Conservation (phyloP, 148 eudicot species). For the Rheum nobile region DNA sequence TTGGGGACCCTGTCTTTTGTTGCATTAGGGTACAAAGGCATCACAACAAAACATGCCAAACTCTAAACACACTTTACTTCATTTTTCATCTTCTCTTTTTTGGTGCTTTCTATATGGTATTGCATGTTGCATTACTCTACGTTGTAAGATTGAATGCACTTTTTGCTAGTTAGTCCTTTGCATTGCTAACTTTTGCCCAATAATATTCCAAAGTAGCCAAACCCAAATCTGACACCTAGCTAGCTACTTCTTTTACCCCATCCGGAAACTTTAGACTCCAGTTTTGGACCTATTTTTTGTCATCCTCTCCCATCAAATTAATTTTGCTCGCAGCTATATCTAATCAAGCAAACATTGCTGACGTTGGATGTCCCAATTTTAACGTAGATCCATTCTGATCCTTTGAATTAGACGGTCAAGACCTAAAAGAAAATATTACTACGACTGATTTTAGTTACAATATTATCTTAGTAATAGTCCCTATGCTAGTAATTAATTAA, state of each 20-base stretch:
- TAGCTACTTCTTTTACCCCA: neutral
- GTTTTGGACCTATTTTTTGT: neutral
- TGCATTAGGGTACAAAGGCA: neutral
- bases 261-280: slow-evolving; percentile 2
- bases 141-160: neutral
- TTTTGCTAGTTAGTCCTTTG: neutral
- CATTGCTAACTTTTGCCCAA: neutral
- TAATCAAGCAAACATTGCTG: too few relatives aligned
- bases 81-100: neutral
- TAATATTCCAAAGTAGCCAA: neutral
- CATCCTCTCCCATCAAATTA: neutral
- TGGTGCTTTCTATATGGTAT: neutral
- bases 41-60: neutral
- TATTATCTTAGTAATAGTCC: too few relatives aligned
- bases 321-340: neutral
- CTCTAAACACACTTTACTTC: neutral
- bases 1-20: slow-evolving; percentile 6
- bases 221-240: slow-evolving; percentile 2
- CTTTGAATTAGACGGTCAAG: too few relatives aligned
- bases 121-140: neutral
- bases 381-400: too few relatives aligned
- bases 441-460: too few relatives aligned
- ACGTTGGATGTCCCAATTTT: too few relatives aligned
- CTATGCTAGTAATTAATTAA: too few relatives aligned
- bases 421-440: too few relatives aligned